These are phyloP conservation scores for Curvularia verruculosa DNA, from an alignment of 2,329 filamentous ascomycete species.

Conservation along the genomic window DNA sequence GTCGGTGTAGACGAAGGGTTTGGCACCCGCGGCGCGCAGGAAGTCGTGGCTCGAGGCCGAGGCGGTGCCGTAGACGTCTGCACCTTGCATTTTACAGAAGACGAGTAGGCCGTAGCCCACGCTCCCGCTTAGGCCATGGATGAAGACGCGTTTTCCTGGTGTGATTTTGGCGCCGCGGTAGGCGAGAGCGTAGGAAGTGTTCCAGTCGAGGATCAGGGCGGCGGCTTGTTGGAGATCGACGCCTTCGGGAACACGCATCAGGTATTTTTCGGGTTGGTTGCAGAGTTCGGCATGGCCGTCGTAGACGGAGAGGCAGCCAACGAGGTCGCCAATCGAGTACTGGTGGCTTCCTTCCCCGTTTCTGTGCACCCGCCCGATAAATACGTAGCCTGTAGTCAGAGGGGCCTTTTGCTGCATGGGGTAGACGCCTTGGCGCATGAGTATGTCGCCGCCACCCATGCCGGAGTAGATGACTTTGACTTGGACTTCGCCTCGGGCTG, in stretches of 20 bases:
- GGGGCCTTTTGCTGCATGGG: constrained; percentile 55
- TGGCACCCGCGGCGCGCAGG: neutral
- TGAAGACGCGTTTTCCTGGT: neutral
- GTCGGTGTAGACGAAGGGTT: constrained; percentile 53
- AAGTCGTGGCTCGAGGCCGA: neutral
- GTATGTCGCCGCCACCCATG: constrained; percentile 57
- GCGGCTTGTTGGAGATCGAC: neutral
- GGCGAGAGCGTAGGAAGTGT: neutral
- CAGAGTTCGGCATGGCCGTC: neutral
- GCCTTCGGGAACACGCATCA: neutral
- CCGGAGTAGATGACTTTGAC: constrained; percentile 56
- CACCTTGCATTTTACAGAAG: neutral
- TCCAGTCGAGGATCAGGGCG: neutral
- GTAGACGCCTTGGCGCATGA: constrained; percentile 59
- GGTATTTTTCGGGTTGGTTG: neutral
- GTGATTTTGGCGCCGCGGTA: neutral
- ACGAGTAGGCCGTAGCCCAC: neutral
- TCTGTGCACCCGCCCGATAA: constrained; percentile 52
- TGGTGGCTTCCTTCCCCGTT: neutral
- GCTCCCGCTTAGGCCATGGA: neutral
- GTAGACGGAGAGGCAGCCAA: neutral
- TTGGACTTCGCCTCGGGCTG: constrained; percentile 54
- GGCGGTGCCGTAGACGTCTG: neutral
- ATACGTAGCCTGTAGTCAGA: constrained; percentile 58
- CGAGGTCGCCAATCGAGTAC: neutral